Evolutionary conservation across 1,139 yeast genomes (phyloP), one percentile per base, ranked within the genome.

Genomic region (Debaryomycetaceae sp.): DNA sequence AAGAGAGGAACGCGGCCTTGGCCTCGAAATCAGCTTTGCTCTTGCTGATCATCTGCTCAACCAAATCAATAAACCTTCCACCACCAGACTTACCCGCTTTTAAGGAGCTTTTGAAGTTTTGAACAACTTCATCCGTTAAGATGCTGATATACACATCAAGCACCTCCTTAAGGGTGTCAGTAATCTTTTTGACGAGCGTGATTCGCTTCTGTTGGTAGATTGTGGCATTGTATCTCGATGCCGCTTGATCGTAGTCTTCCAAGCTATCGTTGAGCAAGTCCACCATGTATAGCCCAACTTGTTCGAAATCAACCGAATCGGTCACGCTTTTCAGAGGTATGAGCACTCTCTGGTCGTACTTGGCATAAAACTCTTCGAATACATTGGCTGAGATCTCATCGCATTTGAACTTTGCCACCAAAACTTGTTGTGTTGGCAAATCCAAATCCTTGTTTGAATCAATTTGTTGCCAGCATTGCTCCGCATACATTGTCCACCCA

Each of bases 401-500:
- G 56, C 98, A 91, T 49, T 95, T 78, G 60, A 86, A 91, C 45
- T 91, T 78, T 4, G 98, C 95, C 13, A 91, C 97, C 38, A 91
- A 65, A 27, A 86, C 84, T 53, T 91, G 98, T 53, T 91, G 98
- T 1, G 97, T 89, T 16, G 98, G 98, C 44, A 91, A 69, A 57
- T 91, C 98, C 44, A 91, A 72, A 51, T 91, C 98, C 56, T 86
- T 89, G 58, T 91, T 91, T 38, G 73, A 71, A 55, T 88, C 95
- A 47, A 91, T 91, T 54, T 88, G 96, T 31, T 83, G 81, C 98
- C 98, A 91, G 42, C 95, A 81, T 49, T 80, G 84, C 34, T 79
- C 82, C 1, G 96, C 89, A 49, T 91, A 91, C 58, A 88, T 61
- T 4, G 93, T 75, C 97, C 98, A 91, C 10, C 96, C 98, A 56